Conservation (phyloP, 2,329 filamentous ascomycete species). For the Ilyonectria destructans region DNA sequence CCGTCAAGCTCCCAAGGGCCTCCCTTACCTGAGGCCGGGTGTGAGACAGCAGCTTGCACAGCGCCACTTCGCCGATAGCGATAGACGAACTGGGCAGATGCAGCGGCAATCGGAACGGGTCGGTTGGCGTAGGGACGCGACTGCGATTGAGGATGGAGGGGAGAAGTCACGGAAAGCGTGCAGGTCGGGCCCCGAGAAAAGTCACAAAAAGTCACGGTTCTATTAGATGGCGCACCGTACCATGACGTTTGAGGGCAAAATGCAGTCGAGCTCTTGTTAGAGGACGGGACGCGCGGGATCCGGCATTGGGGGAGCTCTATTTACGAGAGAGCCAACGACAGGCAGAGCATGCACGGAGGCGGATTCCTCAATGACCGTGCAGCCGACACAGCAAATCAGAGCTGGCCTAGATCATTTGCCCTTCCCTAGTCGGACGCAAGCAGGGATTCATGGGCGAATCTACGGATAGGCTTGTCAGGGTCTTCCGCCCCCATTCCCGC, state of each 20-base stretch:
- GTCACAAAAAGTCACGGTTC: constrained; percentile 9
- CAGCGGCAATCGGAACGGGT: constrained; percentile 21
- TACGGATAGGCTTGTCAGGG: background rate
- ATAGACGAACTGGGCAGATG: constrained; percentile 16
- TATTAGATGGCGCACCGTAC: constrained; percentile 1
- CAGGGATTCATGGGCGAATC: background rate
- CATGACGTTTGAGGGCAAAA: constrained; percentile 20
- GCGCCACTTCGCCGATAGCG: constrained; percentile 2
- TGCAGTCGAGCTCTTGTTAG: background rate
- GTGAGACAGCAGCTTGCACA: background rate
- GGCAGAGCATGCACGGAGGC: background rate
- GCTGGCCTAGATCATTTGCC: background rate
- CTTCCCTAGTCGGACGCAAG: background rate
- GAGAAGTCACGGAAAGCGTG: constrained; percentile 25
- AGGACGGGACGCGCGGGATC: constrained; percentile 44
- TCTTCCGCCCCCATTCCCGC: constrained; percentile 1
- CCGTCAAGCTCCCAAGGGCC: background rate
- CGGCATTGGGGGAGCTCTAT: constrained; percentile 14
- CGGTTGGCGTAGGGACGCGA: constrained; percentile 29
- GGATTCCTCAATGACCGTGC: constrained; percentile 36
- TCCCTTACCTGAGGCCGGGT: too few species aligned
- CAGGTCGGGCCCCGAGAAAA: constrained; percentile 36
- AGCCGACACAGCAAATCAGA: constrained; percentile 42
- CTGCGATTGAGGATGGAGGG: constrained; percentile 16
- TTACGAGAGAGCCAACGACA: background rate